Evolutionary conservation across 2,329 filamentous ascomycete species (phyloP), one percentile per base, ranked within the genome.

Genomic region (Fusarium veterinarium): DNA sequence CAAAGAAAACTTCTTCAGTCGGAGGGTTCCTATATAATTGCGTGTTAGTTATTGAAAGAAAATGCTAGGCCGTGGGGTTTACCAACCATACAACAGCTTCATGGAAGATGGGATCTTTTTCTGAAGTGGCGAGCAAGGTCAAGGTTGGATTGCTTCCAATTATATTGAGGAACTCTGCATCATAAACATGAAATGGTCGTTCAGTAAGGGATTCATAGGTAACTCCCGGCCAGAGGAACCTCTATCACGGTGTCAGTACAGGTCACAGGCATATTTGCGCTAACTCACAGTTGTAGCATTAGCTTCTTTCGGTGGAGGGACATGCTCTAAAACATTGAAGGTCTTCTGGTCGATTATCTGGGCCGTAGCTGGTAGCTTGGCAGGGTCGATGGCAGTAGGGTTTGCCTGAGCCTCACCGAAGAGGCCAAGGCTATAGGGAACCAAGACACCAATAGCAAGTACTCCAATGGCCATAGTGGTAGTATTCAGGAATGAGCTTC

Each of bases 1-100:
- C 86, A 44, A 89, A 89, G 72, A 89, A 88, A 44, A 88, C 80
- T 66, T 88, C 86, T 25, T 88, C 84, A 0, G 84, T 87, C 1
- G 82, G 82, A 23, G 76, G 79, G 30, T 83, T 85, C 74, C 77
- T 79, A 11, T 0, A 4, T 35, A 1, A 7, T 11, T 9, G 2
- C 1, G 4, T n/a, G 5, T 67, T 5, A 55, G 48, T 31, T 7
- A 12, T 25, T 19, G 8, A 10, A 5, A 1, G 13, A 8, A 14
- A 17, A 11, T 19, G 6, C 1, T 23, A 28, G 0, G 19, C 4
- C 3, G 5, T 9, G 2, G 12, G 1, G 3, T 23, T 0, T 5
- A 67, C 74, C 17, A 42, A 76, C 86, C 86, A 90, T 1, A 88
- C 83, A 14, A 87, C 85, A 11, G 87, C 88, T 72, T 90, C 88